These are phyloP conservation scores for Urochloa ruziziensis DNA, from an alignment of 176 grass and related monocot genomes.

Conservation along the genomic window DNA sequence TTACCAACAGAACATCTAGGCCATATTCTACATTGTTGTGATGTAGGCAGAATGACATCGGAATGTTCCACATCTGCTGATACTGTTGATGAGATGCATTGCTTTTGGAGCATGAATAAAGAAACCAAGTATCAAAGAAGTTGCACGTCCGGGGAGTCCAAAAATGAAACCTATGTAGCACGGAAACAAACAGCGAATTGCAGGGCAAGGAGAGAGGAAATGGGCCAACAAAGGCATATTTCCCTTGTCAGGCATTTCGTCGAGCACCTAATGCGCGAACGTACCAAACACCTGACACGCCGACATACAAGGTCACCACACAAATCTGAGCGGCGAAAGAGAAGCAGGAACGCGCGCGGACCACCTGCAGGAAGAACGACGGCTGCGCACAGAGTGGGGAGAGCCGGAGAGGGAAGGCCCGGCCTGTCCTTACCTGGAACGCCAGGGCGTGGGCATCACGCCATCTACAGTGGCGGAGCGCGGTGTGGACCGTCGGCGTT, in stretches of 20 bases:
- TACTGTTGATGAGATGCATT: neutral
- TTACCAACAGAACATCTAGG: neutral
- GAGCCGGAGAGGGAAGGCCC: no score
- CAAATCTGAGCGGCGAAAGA: neutral
- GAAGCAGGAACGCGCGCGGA: neutral
- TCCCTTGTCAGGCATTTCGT: neutral
- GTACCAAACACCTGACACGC: neutral
- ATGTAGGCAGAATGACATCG: neutral
- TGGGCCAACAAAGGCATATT: neutral
- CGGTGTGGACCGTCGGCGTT: neutral
- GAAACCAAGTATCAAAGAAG: neutral
- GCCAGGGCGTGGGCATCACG: neutral
- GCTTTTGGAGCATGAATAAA: neutral
- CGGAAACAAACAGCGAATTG: neutral
- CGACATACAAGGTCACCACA: neutral
- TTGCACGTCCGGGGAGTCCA: neutral
- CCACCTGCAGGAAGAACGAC: neutral
- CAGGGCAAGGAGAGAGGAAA: neutral
- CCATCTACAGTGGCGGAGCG: neutral
- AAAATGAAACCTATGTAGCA: neutral
- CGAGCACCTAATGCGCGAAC: neutral
- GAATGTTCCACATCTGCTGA: neutral
- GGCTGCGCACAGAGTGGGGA: neutral
- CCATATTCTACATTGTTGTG: neutral
- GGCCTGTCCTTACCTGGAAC: neutral